Base-by-base conservation (phyloP, 192 early-diverging fungal genomes). In the Rhizophagus clarus region DNA sequence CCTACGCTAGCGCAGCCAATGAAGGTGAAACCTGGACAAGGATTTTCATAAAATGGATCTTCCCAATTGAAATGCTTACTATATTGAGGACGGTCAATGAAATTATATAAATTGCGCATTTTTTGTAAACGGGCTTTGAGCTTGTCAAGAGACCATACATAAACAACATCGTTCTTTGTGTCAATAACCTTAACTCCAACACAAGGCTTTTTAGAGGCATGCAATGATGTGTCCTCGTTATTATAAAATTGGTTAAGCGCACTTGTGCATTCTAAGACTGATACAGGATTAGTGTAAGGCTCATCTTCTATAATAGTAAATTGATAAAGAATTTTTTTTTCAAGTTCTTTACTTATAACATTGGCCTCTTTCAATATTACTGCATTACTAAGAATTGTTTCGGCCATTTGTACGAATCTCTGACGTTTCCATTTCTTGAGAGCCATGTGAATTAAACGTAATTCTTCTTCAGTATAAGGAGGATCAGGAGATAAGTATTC, bases 361-460 rank as follows among this genome's bases (percentile, higher is more conserved):
- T 97, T 98, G 61, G 96, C 97, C 80, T 97, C 95, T 82, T 97
- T 97, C 63, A 98, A 80, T 31, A 92, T 81, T 8, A 91, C 85
- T 0, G 91, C 91, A 76, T 93, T 92, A 14, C 87, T 89, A 67
- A 94, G 81, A 79, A 94, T 91, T 7, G 84, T 84, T 67, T 93
- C 90, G 15, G 91, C 91, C 76, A 94, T 89, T 24, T 83, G 82
- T 11, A 93, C 88, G 32, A 85, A 84, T 64, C 90, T 86, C 75
- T 89, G 82, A n/a, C 82, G 81, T 77, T 83, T 88, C 90, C 90
- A 91, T 37, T 75, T 82, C 32, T 76, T 77, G 31, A 88, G 17
- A 0, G 80, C 84, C 68, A 85, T 83, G 70, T 82, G 61, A 64
- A 89, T 72, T 6, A 89, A 11, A 26, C 79, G 83, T 0, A 87